Evolutionary conservation across 306 rosid genomes (phyloP), one percentile per base, ranked within the genome.

Genomic region (Myrica gale): DNA sequence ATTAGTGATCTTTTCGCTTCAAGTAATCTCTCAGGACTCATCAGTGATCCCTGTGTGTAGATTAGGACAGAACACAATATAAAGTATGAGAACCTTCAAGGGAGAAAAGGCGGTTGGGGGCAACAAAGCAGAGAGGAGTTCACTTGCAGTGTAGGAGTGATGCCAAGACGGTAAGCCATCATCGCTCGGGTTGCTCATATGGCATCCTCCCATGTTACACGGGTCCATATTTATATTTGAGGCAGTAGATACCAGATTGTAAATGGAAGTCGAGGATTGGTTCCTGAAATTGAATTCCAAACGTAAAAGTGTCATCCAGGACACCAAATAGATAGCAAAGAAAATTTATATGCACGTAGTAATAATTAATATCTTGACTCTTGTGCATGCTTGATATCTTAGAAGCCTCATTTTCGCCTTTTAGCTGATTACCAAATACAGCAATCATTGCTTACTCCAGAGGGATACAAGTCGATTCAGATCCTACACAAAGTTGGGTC

Each of bases 221-320:
- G 85, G 85, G 45, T 91, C 86, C 1, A 63, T 82, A 17, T 80
- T 89, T 63, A 91, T 86, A 62, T 74, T 84, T 1, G 86, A 52
- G 6, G 88, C 92, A 74, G 86, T 92, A 3, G 89, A 73, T 74
- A 84, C 84, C 45, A 89, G 87, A 74, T 86, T 87, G 16, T 86
- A 91, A 2, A 85, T 62, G 7, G 17, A 57, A 0, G 82, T 68
- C 0, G 93, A 83, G 7, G 87, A 74, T 75, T 85, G 85, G 23
- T 87, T 86, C 86, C 96, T 88, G 23, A 4, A 17, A 5, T 9
- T 43, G 43, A 17, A 67, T 67, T 32, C 0, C 32, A 26, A 26
- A 1, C 32, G 32, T 26, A 26, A 1, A 26, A 26, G 32, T 26
- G 2, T 26, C 32, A 26, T 26, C 32, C 32, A 26, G 32, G 32